Base-by-base conservation (phyloP, 176 grass and related monocot genomes). In the Carex myosuroides region DNA sequence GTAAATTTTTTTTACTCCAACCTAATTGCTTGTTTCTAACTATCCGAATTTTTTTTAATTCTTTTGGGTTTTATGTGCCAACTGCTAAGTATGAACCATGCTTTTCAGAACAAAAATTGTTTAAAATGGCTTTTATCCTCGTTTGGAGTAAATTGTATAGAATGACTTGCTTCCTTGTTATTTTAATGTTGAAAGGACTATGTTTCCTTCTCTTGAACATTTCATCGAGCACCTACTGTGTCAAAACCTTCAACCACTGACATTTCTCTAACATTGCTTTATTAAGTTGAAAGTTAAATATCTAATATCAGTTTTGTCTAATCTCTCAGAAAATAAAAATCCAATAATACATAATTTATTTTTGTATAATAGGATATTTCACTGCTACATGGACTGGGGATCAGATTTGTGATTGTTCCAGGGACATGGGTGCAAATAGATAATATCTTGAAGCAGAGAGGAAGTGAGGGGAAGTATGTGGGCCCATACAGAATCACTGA, bases 321-420 rank as follows among this genome's bases (percentile, higher is more conserved):
- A 13, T 74, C 9, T 74, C 21, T 26, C 9, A 53, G 1, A 14
- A 72, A 72, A 72, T 17, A 5, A 52, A 24, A 75, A 75, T 75
- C 11, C n/a, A 75, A 75, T 44, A 6, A 46, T 46, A 46, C 70
- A 13, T 11, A 75, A 26, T 29, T 24, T 48, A 6, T 46, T 48
- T 48, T 11, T 35, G 7, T 10, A 39, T 2, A 79, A 75, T 82
- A 98, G 92, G 95, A 98, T 88, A 94, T 98, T 79, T 98, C 95
- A 18, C 90, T 98, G 57, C 95, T 98, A 72, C 95, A 98, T 84
- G 95, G 95, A 64, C 86, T 98, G 81, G 95, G 95, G 61, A 94
- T 98, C 84, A 98, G 92, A 68, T 98, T 98, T 89, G 89, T 98
- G 57, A 86, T 98, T 79, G 95, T 98, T 87, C 95, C 95, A 82